Percentiles rank a stretch among this genome's conserved stretches.
Evolutionary conservation across 495 filamentous ascomycete species (phyloP).

Genomic region (Penicillium ucsense): DNA sequence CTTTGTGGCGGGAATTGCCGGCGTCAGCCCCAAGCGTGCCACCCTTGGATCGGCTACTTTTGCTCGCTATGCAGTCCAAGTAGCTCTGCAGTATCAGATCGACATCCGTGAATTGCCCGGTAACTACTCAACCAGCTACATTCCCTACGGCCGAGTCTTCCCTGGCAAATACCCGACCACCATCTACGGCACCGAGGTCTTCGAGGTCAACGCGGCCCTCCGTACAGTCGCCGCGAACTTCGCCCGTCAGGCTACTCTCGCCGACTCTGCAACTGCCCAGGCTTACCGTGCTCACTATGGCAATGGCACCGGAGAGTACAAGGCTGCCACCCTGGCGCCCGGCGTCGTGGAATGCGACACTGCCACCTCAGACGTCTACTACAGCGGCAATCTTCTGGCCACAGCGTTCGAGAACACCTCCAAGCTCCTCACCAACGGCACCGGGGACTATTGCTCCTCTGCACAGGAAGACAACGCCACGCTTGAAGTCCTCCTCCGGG

Average conservation of each 20-base stretch:
- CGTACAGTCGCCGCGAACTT: constrained; percentile 46
- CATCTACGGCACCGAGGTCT: constrained; percentile 71
- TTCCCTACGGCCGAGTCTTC: constrained; percentile 45
- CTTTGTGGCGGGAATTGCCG: constrained; percentile 62
- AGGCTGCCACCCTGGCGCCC: constrained; percentile 42
- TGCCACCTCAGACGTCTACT: constrained; percentile 66
- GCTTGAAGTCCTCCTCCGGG: constrained; percentile 57
- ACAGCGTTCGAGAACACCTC: constrained; percentile 60
- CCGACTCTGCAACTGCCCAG: constrained; percentile 41
- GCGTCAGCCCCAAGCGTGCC: constrained; percentile 56
- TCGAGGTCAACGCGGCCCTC: constrained; percentile 58
- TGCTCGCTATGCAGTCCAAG: constrained; percentile 58
- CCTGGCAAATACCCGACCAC: constrained; percentile 51
- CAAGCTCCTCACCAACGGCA: constrained; percentile 55
- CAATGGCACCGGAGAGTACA: constrained; percentile 32
- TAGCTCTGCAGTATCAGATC: constrained; percentile 66
- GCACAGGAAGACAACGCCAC: constrained; percentile 71
- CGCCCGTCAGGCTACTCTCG: constrained; percentile 45
- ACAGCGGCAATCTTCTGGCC: constrained; percentile 48
- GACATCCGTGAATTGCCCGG: constrained; percentile 58
- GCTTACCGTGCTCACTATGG: constrained; percentile 53
- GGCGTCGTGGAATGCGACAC: constrained; percentile 56
- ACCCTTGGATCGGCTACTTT: constrained; percentile 57
- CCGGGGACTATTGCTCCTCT: constrained; percentile 56
- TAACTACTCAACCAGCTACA: constrained; percentile 58